A percentile compares a stretch with the other conserved stretches of the same genome.
Conservation (phyloP, 768 basidiomycete species). For the Rubroboletus satanas region DNA sequence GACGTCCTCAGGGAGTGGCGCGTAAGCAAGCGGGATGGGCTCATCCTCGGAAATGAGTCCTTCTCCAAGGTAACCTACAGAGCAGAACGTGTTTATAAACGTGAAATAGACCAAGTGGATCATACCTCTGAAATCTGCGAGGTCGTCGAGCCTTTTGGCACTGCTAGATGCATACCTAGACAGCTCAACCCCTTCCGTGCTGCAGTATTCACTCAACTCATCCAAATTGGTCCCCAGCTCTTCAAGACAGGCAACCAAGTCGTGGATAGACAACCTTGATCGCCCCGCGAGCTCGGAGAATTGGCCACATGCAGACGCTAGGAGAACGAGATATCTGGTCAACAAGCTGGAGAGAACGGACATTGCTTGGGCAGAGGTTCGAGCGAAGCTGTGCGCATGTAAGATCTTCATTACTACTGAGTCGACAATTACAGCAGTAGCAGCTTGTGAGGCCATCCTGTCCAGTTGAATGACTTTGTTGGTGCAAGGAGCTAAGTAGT, state of each 20-base stretch:
- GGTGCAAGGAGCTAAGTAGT: neutral
- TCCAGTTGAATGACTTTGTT: too few relatives aligned
- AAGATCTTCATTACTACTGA: conserved; percentile 64
- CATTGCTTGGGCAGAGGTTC: conserved; percentile 70
- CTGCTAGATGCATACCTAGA: conserved; percentile 64
- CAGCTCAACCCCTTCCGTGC: conserved; percentile 66
- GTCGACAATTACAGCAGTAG: conserved; percentile 60
- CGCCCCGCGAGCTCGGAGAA: conserved; percentile 78
- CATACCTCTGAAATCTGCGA: conserved; percentile 70
- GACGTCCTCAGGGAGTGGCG: conserved; percentile 29
- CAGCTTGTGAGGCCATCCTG: conserved; percentile 36
- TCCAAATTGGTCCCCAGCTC: conserved; percentile 70
- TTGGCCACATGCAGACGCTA: conserved; percentile 63
- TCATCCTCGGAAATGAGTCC: conserved; percentile 58
- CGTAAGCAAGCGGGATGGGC: conserved; percentile 50
- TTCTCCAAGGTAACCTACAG: conserved; percentile 55
- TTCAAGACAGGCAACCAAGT: conserved; percentile 63
- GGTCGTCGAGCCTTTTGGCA: conserved; percentile 62
- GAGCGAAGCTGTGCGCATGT: conserved; percentile 73
- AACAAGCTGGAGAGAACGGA: conserved; percentile 71
- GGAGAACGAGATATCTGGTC: conserved; percentile 64
- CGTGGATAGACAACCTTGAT: conserved; percentile 49
- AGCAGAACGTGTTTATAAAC: conserved; percentile 21
- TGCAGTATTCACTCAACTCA: conserved; percentile 64
- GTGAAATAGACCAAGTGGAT: conserved; percentile 17